Evolutionary conservation across 257 asterid genomes (phyloP), one percentile per base, ranked within the genome.

Genomic region (Nicotiana knightiana): DNA sequence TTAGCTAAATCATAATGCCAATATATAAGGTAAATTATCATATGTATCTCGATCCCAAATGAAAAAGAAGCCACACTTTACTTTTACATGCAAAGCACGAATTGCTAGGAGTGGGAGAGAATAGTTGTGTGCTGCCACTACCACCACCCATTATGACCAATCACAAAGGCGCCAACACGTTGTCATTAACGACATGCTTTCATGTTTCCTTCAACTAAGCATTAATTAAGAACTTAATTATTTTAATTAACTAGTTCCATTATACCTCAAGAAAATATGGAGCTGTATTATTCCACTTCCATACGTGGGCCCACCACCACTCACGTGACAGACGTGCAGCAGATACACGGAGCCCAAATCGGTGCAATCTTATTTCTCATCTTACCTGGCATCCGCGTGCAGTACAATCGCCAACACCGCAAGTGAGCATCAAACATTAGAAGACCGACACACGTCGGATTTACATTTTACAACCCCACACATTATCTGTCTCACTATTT

Each of bases 101-200:
- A 5, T 6, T 86, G 84, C 90, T 84, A 90, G 91, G 87, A 83
- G 82, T 53, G 13, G 63, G 21, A 24, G 82, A 17, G n/a, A 84
- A 83, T 88, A 88, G 83, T 59, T 76, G 87, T 84, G 86, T 80
- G 82, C 77, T 81, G 65, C 68, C 86, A 82, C 87, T 43, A 30
- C 81, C 66, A 63, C 83, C 87, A 83, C 87, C 90, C 79, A 32
- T 24, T 28, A 28, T 53, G 37, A 62, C 89, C 71, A 88, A 91
- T 90, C 86, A 81, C 76, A 84, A 67, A 81, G 86, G 85, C 79
- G 89, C 87, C 68, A 84, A 81, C 93, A 91, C 91, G 93, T 87
- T 85, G 82, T 86, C 89, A 67, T 79, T 67, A 76, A 39, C 77
- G 12, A 39, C 51, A 73, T 13, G 16, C 39, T 46, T 73, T 26